Conservation (phyloP, 2,329 filamentous ascomycete genomes). For the Monosporascus sp. region DNA sequence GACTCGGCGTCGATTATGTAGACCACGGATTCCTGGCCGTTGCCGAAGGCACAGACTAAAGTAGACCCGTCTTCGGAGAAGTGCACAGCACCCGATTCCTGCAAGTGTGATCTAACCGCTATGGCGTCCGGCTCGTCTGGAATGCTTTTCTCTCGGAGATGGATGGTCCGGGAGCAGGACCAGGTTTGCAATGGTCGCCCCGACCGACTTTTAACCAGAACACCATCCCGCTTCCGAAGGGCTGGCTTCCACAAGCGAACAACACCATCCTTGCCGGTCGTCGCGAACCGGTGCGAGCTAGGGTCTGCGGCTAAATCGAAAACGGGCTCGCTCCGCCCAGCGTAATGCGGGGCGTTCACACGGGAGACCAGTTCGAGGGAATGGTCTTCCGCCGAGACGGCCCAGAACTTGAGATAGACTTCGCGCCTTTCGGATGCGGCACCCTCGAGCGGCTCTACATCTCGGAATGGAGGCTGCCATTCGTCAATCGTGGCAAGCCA, state of each 20-base stretch:
- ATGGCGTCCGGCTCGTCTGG: conserved; percentile 28
- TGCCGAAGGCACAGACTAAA: conserved; percentile 62
- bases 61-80: conserved; percentile 84
- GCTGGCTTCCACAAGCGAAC: conserved; percentile 80
- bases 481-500: conserved; percentile 93
- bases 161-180: conserved; percentile 59
- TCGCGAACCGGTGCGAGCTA: conserved; percentile 67
- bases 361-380: conserved; percentile 72
- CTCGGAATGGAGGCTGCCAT: conserved; percentile 70
- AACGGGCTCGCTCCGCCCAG: conserved; percentile 50
- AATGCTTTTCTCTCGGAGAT: conserved; percentile 39
- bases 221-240: conserved; percentile 61
- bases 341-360: conserved; percentile 75
- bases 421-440: conserved; percentile 53
- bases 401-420: conserved; percentile 87
- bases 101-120: conserved; percentile 19
- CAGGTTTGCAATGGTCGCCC: conserved; percentile 64
- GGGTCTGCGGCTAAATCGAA: conserved; percentile 71
- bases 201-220: conserved; percentile 53
- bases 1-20: conserved; percentile 71
- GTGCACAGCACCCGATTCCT: conserved; percentile 58
- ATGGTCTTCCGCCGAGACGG: conserved; percentile 51
- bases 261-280: conserved; percentile 73
- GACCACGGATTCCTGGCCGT: conserved; percentile 53
- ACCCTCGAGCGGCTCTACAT: conserved; percentile 54